A percentile compares a stretch with the other conserved stretches of the same genome.
Conservation (phyloP, 257 asterid species). For the Verbascum thapsus region DNA sequence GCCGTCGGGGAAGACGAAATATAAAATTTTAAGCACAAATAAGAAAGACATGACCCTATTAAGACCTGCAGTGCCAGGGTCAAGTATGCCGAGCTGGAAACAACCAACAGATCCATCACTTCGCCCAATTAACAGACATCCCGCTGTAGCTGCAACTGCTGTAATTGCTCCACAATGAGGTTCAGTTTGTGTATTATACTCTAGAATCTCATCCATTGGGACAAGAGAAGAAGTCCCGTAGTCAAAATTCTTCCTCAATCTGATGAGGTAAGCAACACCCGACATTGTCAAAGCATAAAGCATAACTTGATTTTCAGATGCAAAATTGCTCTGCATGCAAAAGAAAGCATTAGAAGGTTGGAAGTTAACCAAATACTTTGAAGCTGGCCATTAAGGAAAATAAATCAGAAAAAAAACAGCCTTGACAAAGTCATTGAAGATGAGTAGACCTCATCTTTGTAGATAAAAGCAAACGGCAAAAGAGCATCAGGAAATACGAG, state of each 20-base stretch:
- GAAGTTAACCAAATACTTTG: slow-evolving; percentile 15
- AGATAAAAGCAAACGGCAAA: slow-evolving; percentile 73
- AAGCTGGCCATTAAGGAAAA: slow-evolving; percentile 18
- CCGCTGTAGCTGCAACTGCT: slow-evolving; percentile 64
- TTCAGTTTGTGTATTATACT: slow-evolving; percentile 51
- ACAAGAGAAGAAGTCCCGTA: slow-evolving; percentile 60
- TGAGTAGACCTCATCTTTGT: slow-evolving; percentile 61
- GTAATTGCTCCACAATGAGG: slow-evolving; percentile 62
- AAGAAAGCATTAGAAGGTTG: slow-evolving; percentile 25
- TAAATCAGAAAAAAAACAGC: slow-evolving; percentile 3
- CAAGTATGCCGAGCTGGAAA: slow-evolving; percentile 71
- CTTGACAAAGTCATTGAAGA: slow-evolving; percentile 9
- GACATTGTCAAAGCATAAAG: slow-evolving; percentile 74
- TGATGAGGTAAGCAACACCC: slow-evolving; percentile 79
- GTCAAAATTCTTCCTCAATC: slow-evolving; percentile 57
- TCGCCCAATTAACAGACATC: slow-evolving; percentile 72
- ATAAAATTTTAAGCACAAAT: slow-evolving; percentile 14
- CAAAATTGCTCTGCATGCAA: slow-evolving; percentile 49
- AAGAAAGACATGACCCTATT: slow-evolving; percentile 21
- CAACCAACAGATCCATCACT: slow-evolving; percentile 77
- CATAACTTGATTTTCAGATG: slow-evolving; percentile 49
- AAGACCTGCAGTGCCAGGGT: slow-evolving; percentile 71
- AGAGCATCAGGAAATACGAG: slow-evolving; percentile 72
- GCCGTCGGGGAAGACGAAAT: slow-evolving; percentile 12
- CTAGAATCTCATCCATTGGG: slow-evolving; percentile 59